Evolutionary conservation across 2,329 filamentous ascomycete species (phyloP).

Genomic region (Claviceps spartinae): DNA sequence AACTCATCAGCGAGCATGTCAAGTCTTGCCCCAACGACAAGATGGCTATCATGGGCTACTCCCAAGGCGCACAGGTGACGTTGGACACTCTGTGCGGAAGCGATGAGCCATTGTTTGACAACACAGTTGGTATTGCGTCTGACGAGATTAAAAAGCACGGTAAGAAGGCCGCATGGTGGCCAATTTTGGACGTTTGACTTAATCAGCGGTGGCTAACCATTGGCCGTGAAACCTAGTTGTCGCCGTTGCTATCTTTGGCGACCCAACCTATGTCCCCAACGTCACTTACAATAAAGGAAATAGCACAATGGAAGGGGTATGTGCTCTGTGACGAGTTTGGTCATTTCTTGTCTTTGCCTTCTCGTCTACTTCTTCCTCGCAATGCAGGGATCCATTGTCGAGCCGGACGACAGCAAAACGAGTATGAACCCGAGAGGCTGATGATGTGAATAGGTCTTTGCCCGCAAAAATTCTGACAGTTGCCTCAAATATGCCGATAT

Average conservation of each 20-base stretch:
- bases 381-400: no score
- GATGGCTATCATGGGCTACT: conserved; percentile 28
- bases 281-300: conserved; percentile 24
- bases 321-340: conserved; percentile 7
- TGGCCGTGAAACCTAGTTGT: conserved; percentile 17
- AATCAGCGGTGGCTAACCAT: not conserved
- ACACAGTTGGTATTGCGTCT: conserved; percentile 13
- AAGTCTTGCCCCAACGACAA: conserved; percentile 24
- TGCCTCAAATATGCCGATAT: conserved; percentile 23
- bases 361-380: not conserved
- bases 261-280: conserved; percentile 25
- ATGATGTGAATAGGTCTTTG: conserved; percentile 19
- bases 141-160: conserved; percentile 20
- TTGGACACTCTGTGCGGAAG: conserved; percentile 26
- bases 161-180: conserved; percentile 7
- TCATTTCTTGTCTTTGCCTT: not conserved
- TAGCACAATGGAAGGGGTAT: conserved; percentile 23
- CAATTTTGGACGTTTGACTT: not conserved
- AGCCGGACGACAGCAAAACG: no score
- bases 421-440: not conserved
- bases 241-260: conserved; percentile 26
- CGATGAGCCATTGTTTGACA: conserved; percentile 15
- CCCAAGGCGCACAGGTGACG: conserved; percentile 28
- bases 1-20: conserved; percentile 19
- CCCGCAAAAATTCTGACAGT: conserved; percentile 19